Conservation (phyloP, 2,329 filamentous ascomycete species). For the Macrophomina pseudophaseolina region DNA sequence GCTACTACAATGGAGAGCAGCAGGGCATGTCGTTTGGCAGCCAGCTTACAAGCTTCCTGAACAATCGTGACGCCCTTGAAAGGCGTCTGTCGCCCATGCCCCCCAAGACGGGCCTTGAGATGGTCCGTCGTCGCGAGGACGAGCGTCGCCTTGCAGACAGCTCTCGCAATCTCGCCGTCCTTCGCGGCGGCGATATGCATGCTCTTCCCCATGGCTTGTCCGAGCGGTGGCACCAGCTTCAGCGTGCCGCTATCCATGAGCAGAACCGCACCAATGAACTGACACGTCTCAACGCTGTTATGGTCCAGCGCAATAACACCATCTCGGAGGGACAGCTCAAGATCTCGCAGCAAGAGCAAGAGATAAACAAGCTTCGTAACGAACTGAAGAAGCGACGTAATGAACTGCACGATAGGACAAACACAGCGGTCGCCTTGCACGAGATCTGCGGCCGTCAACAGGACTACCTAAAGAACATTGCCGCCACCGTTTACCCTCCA, state of each 20-base stretch:
- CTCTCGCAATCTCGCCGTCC: not conserved
- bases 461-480: not conserved
- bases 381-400: not conserved
- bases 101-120: not conserved
- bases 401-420: not conserved
- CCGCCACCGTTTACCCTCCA: not conserved
- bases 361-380: conserved; percentile 25
- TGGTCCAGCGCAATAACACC: conserved; percentile 10
- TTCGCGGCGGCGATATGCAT: not conserved
- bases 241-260: not conserved
- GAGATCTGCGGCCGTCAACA: conserved; percentile 6
- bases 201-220: no score
- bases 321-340: not conserved
- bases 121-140: not conserved
- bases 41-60: not conserved
- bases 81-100: not conserved
- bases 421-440: conserved; percentile 5
- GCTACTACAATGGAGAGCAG: not conserved
- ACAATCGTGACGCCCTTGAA: not conserved
- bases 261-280: conserved; percentile 1
- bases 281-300: not conserved
- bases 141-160: not conserved
- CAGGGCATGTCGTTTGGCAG: not conserved
- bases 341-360: not conserved
- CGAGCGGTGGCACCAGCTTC: not conserved